These are phyloP conservation scores for Yarrowia yakushimensis DNA, from an alignment of 805 yeast genomes.

Conservation along the genomic window DNA sequence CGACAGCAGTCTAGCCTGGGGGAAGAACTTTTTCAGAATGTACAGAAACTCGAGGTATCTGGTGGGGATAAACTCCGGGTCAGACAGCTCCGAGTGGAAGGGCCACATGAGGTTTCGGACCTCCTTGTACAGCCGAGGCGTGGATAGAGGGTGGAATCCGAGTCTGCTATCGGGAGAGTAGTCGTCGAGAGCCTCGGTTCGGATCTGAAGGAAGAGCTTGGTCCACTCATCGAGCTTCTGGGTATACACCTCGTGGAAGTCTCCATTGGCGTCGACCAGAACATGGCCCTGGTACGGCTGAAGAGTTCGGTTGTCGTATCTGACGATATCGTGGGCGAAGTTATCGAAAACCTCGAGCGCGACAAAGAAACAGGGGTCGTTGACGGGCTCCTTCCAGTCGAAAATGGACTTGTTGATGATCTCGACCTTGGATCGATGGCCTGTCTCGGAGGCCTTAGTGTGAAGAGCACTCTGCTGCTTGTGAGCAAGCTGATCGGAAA, in stretches of 20 bases:
- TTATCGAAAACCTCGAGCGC: constrained; percentile 84
- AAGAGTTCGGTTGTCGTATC: constrained; percentile 66
- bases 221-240: constrained; percentile 57
- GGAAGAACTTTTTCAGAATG: constrained; percentile 60
- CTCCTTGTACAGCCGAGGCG: constrained; percentile 44
- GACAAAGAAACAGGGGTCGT: constrained; percentile 69
- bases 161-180: constrained; percentile 34
- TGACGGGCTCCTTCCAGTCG: constrained; percentile 59
- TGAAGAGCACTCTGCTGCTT: constrained; percentile 46
- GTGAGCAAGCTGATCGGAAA: constrained; percentile 57
- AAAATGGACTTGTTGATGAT: constrained; percentile 72
- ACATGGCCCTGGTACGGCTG: constrained; percentile 77
- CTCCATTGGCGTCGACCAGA: constrained; percentile 65
- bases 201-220: constrained; percentile 48
- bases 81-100: constrained; percentile 60
- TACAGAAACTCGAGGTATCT: constrained; percentile 62
- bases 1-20: constrained; percentile 68
- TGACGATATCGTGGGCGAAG: constrained; percentile 73
- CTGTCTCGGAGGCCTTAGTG: constrained; percentile 38
- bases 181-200: constrained; percentile 40
- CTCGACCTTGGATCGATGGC: constrained; percentile 56
- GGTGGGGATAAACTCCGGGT: constrained; percentile 81
- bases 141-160: constrained; percentile 61
- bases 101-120: constrained; percentile 57
- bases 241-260: constrained; percentile 67